A percentile compares a stretch with the other conserved stretches of the same genome.
Evolutionary conservation across 306 rosid genomes (phyloP).

Genomic region (Malus sieversii): DNA sequence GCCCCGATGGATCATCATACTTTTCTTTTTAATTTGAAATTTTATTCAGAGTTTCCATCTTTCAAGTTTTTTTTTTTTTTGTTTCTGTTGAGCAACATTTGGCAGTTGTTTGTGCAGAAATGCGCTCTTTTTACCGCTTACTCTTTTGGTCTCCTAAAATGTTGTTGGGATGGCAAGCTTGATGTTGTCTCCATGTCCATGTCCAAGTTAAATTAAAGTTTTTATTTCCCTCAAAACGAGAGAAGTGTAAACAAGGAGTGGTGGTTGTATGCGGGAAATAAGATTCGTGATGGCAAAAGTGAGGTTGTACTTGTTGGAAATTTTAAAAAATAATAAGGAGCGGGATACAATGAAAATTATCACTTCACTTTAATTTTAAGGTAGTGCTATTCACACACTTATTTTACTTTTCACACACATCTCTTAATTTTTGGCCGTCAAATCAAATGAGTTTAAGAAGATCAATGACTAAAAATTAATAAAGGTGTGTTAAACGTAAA

Average conservation of each 20-base stretch:
- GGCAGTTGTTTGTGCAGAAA: background rate
- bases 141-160: background rate
- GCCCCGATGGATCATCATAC: background rate
- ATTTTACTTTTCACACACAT: too few species aligned
- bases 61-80: background rate
- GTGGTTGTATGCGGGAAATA: background rate
- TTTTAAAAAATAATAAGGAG: background rate
- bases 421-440: too few species aligned
- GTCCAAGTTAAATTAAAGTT: background rate
- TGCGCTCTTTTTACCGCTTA: background rate
- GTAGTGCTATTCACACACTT: too few species aligned
- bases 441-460: too few species aligned
- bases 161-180: background rate
- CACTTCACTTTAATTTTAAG: background rate
- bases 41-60: background rate
- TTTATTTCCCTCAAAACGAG: background rate
- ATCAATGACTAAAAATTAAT: too few species aligned
- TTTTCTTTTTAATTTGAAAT: background rate
- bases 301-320: background rate
- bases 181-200: background rate
- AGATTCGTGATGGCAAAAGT: background rate
- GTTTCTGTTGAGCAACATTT: background rate
- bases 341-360: background rate
- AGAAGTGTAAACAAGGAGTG: background rate
- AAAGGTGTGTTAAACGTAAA: too few species aligned